Evolutionary conservation across 2,329 filamentous ascomycete species (phyloP), one percentile per base, ranked within the genome.

Genomic region (Colletotrichum tropicale): DNA sequence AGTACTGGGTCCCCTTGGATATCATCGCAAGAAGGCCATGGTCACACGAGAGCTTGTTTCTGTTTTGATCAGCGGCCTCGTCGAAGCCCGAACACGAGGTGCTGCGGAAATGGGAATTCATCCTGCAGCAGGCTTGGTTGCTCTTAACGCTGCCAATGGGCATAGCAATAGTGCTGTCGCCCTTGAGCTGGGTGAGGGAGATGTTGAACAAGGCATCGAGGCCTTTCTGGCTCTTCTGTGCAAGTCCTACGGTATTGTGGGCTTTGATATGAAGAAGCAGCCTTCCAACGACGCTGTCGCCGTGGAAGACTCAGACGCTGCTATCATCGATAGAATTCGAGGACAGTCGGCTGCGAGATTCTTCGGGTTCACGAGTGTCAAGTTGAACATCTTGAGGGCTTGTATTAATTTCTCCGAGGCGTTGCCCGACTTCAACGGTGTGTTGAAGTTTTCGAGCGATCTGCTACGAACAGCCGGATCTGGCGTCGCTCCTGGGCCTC

Each of bases 61-160:
- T 5, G 93, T 96, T 18, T 88, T 98, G 55, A 95, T 98, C 68
- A 93, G 93, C 38, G 96, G 95, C 4, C 89, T 99, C 10, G 93
- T 98, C 6, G 95, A 98, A 84, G 97, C 97, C 18, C 91, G 97
- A 52, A 98, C 98, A 62, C 91, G 96, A 64, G 96, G 96, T 36
- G 97, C 97, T 55, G 96, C 97, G n/a, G 97, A 98, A 82, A 95
- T 97, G 81, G 97, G 96, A 5, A 95, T 99, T 43, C 96, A 98
- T 85, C 97, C 97, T 55, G 96, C 96, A 21, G 95, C 96, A 12
- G 96, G 95, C 0, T 87, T 98, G 66, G 93, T 95, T 30, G 93
- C 93, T 15, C 86, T 97, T 34, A 94, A 92, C 78, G 87, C 90
- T 13, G 84, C 86, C 4, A 87, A 86, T 72, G 87, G 88, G 2